These are phyloP conservation scores for Dalbergia oliveri DNA, from an alignment of 306 rosid species.

Conservation along the genomic window DNA sequence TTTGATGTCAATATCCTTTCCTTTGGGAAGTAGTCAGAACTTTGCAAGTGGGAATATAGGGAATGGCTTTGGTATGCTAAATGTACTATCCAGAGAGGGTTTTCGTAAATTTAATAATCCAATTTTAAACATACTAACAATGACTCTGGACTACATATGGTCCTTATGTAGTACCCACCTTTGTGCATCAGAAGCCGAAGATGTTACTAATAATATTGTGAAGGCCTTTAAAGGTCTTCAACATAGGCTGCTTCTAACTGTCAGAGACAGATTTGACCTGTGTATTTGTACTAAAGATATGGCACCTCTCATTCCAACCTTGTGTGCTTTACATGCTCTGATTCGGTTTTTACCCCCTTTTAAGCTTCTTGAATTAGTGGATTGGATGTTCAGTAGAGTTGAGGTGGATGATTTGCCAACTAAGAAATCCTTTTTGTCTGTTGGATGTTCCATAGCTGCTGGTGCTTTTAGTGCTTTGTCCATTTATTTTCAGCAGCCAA, in stretches of 20 bases:
- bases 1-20: conserved; percentile 58
- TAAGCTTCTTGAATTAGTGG: conserved; percentile 78
- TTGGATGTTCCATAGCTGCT: conserved; percentile 78
- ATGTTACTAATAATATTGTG: conserved; percentile 51
- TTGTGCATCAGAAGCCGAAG: conserved; percentile 51
- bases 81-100: conserved; percentile 56
- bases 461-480: conserved; percentile 73
- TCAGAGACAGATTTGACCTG: conserved; percentile 60
- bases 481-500: conserved; percentile 64
- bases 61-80: conserved; percentile 50
- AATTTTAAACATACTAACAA: conserved; percentile 66
- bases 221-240: conserved; percentile 60
- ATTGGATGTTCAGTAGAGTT: conserved; percentile 72
- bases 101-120: conserved; percentile 58
- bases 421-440: conserved; percentile 56
- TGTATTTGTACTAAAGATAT: conserved; percentile 53
- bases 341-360: conserved; percentile 73
- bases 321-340: conserved; percentile 64
- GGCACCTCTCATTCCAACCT: conserved; percentile 56
- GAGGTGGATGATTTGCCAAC: conserved; percentile 50
- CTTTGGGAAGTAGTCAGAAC: conserved; percentile 57
- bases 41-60: conserved; percentile 43
- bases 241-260: conserved; percentile 59
- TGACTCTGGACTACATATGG: conserved; percentile 64
- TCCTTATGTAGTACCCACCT: conserved; percentile 49